Evolutionary conservation across 352 stramenopile genomes (phyloP), one percentile per base, ranked within the genome.

Genomic region (Phytophthora pinifolia): DNA sequence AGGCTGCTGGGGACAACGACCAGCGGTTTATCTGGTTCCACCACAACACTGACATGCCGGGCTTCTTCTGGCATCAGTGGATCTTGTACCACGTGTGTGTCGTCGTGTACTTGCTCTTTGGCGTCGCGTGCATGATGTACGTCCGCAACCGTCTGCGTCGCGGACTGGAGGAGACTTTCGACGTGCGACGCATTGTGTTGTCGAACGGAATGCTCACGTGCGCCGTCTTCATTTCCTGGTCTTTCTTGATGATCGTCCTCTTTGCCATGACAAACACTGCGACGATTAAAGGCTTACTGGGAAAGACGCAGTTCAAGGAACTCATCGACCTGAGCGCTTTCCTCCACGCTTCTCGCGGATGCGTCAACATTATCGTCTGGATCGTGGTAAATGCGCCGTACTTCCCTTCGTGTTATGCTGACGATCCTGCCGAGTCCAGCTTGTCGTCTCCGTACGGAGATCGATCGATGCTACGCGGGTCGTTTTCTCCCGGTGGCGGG

Each of bases 291-390:
- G 18, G 41, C 7, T 31, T 62, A 7, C 20, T 86, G n/a, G 62
- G 65, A 1, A 49, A 63, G n/a, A n/a, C 38, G 13, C 48, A 67
- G 13, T 89, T 92, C 47, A 54, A 67, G 43, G 70, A 79, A 33
- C 59, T 95, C 7, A 76, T 95, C 36, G 76, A 88, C 52, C 35
- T 91, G 38, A 85, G 79, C 38, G 85, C 85, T 9, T 95, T 95
- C 51, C 44, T 89, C 25, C 85, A 95, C 54, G 68, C 83, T 8
- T 87, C 85, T 8, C 71, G 85, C 15, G 83, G 86, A 1, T 76
- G 67, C n/a, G 69, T 94, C 18, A 93, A 94, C 50, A 78, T 96
- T 35, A 81, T 96, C 32, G 86, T 96, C 18, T 96, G 86, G 86
- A 68, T 89, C 37, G 76, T 92, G 13, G 83, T 92, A 27, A 96